Evolutionary conservation across 2,329 filamentous ascomycete genomes (phyloP).

Genomic region (Scolecobasidium constrictum): DNA sequence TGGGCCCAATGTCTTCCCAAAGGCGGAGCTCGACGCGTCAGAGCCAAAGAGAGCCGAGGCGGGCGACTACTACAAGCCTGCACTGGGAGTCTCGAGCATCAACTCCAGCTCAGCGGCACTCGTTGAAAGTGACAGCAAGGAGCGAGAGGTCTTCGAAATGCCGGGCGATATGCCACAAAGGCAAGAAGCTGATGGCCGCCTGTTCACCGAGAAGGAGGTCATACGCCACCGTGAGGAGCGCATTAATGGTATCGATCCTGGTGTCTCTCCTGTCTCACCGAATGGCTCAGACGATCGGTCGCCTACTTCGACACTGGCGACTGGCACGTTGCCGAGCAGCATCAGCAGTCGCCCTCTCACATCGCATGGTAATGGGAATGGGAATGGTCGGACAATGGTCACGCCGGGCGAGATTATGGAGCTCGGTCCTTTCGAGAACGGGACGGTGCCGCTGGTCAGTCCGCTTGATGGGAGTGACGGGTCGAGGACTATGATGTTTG

Average conservation of each 20-base stretch:
- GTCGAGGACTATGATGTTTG: constrained; percentile 8
- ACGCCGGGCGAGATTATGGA: constrained; percentile 8
- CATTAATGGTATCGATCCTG: constrained; percentile 33
- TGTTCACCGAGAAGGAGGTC: constrained; percentile 37
- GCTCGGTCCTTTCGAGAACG: constrained; percentile 2
- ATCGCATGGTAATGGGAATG: no score
- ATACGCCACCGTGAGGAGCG: constrained; percentile 32
- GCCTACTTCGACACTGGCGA: neutral
- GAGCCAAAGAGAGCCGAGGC: constrained; percentile 9
- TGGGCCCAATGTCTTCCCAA: constrained; percentile 26
- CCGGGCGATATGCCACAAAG: constrained; percentile 45
- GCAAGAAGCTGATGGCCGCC: constrained; percentile 36
- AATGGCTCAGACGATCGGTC: neutral
- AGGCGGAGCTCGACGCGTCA: constrained; percentile 32
- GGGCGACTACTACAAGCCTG: constrained; percentile 5
- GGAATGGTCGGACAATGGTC: neutral
- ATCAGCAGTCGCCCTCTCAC: neutral
- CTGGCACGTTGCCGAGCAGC: constrained; percentile 3
- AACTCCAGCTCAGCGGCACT: neutral
- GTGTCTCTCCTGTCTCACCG: constrained; percentile 15
- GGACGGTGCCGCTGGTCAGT: neutral
- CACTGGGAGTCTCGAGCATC: neutral
- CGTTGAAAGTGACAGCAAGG: constrained; percentile 24
- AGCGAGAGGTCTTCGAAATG: constrained; percentile 35
- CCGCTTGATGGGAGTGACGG: constrained; percentile 8